These are phyloP conservation scores for Fraxinus sp. DNA, from an alignment of 305 asterid species.

Conservation along the genomic window DNA sequence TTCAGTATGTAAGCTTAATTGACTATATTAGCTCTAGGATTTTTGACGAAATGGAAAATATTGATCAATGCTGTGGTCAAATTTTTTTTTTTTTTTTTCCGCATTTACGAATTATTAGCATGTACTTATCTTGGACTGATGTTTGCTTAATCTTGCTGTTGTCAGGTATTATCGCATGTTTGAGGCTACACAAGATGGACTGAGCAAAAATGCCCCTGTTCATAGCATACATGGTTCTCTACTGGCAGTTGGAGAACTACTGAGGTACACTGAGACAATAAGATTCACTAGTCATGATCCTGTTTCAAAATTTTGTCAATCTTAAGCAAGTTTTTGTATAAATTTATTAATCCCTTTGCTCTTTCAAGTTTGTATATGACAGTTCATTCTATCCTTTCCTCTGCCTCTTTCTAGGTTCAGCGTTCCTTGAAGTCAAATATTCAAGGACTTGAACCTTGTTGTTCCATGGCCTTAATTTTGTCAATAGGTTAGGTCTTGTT, in stretches of 20 bases:
- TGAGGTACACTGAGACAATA: conserved; percentile 59
- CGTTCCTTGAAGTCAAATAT: conserved; percentile 14
- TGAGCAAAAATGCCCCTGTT: conserved; percentile 85
- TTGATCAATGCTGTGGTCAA: not conserved
- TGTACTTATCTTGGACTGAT: conserved; percentile 9
- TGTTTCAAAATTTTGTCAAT: not conserved
- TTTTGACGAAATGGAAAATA: not conserved
- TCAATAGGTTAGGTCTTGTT: not conserved
- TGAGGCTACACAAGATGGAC: conserved; percentile 98
- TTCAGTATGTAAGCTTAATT: not conserved
- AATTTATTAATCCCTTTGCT: not conserved
- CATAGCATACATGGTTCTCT: conserved; percentile 99
- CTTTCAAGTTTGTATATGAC: conserved; percentile 14
- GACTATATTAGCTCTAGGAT: not conserved
- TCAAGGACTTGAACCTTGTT: not conserved
- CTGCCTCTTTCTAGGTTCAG: conserved; percentile 8
- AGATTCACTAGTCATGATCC: conserved; percentile 16
- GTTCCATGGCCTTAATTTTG: conserved; percentile 1
- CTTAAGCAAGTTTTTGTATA: not conserved
- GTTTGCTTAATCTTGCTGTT: conserved; percentile 27
- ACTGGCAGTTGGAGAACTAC: conserved; percentile 97
- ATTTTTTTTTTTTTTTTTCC: not conserved
- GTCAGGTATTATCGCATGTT: conserved; percentile 97
- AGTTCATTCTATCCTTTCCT: conserved; percentile 3
- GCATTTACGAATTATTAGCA: conserved; percentile 1